phyloP scores from a whole-genome alignment of 116 monocot species.

The Dioscorea cayenensis region DNA sequence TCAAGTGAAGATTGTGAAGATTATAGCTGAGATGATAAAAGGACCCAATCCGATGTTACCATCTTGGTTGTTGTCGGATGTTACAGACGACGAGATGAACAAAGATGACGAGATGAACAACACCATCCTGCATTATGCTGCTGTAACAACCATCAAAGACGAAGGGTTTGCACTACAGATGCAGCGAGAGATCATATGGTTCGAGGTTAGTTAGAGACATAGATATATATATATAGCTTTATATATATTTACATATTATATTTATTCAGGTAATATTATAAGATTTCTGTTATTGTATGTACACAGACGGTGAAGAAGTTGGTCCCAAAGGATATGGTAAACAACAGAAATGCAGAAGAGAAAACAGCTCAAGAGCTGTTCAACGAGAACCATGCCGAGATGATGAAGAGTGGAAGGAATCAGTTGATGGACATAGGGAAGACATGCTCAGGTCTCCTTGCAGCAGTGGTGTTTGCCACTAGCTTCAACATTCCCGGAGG shows the following conservation, averaged over 20 bases:
- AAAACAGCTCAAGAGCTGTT: conserved; percentile 33
- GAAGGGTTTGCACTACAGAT: conserved; percentile 17
- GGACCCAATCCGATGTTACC: conserved; percentile 22
- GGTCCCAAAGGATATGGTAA: conserved; percentile 21
- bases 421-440: conserved; percentile 23
- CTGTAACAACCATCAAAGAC: conserved; percentile 4
- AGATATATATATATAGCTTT: neutral
- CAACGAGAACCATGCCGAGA: conserved; percentile 16
- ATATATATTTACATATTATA: neutral
- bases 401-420: conserved; percentile 9
- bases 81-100: neutral
- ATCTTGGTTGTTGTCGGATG: conserved; percentile 17
- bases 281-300: neutral
- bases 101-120: conserved; percentile 11
- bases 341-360: conserved; percentile 24
- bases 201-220: conserved; percentile 13
- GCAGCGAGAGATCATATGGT: conserved; percentile 26
- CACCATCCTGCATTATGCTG: conserved; percentile 33
- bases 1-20: conserved; percentile 17
- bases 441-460: conserved; percentile 25
- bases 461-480: conserved; percentile 34
- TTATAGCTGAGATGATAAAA: conserved; percentile 3
- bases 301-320: conserved; percentile 19
- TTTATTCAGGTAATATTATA: too few relatives aligned
- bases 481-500: conserved; percentile 39